Base-by-base conservation (phyloP, 2,329 filamentous ascomycete genomes). In the Colletotrichum viniferum region DNA sequence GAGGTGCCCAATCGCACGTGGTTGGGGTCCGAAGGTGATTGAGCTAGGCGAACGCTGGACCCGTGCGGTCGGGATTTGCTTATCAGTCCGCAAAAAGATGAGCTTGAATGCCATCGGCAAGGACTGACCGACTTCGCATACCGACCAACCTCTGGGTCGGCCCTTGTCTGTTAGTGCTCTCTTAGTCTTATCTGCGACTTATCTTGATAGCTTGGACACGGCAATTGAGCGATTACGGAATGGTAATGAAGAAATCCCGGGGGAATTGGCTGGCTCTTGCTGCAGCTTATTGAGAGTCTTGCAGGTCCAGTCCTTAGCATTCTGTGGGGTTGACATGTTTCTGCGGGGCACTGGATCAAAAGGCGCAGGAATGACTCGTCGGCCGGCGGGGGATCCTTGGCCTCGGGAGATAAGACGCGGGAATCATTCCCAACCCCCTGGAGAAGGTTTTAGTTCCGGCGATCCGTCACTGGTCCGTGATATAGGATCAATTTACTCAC, bases 361-460 rank as follows among this genome's bases (percentile, higher is more conserved):
- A 58, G 56, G 69, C 62, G 73, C 38, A 48, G n/a, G 48, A 63
- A 56, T 61, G 69, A 64, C 55, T 68, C 63, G 67, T 71, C 28
- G 24, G 24, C 28, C 16, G 32, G 65, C 58, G 48, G 73, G 73
- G 56, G 63, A 58, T 56, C 55, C 64, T 52, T 63, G 62, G 43
- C 60, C 26, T 32, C 58, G 21, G 16, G 38, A 36, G 73, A 75
- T 75, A 75, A 68, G 69, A 38, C 18, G 48, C 73, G 69, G 73
- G n/a, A 74, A 74, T 67, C 48, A 55, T 63, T 48, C 55, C 62
- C 70, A 52, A 13, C 38, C 55, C 72, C 30, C 30, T 43, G 69
- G 9, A 34, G 55, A 73, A 58, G 70, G 56, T 73, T 75, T 69
- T 69, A 69, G 73, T 73, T 72, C 63, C 73, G 73, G 73, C 73